Conservation (phyloP, 441 rosid species). For the Populus hybrid region DNA sequence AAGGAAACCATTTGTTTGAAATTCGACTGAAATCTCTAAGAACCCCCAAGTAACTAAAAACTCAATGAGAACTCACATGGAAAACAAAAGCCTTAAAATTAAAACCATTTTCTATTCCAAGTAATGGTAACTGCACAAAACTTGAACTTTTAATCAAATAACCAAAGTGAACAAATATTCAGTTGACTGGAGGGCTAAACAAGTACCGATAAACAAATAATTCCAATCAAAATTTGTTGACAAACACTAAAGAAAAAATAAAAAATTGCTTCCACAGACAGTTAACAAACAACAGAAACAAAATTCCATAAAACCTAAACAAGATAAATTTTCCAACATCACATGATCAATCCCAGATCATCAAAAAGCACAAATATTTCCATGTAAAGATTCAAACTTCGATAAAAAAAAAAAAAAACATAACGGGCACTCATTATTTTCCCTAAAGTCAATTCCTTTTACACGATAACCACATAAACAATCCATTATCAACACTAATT, state of each 20-base stretch:
- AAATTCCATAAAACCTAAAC: not conserved
- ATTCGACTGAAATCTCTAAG: not conserved
- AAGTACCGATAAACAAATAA: too few species aligned
- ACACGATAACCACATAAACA: not conserved
- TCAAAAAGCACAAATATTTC: not conserved
- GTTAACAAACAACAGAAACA: conserved; percentile 1
- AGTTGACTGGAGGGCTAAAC: not conserved
- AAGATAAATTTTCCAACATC: not conserved
- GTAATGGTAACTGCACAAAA: not conserved
- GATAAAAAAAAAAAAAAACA: not conserved
- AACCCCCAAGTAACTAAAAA: not conserved
- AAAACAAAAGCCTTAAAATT: not conserved
- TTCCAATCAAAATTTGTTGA: not conserved
- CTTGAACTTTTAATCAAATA: not conserved
- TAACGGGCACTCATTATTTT: not conserved
- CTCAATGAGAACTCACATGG: not conserved
- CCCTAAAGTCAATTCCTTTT: not conserved
- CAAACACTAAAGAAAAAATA: not conserved
- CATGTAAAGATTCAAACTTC: not conserved
- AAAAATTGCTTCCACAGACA: not conserved
- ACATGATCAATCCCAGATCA: not conserved
- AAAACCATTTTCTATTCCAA: not conserved
- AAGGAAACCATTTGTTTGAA: not conserved
- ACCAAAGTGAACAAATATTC: not conserved
- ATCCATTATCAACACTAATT: not conserved